Evolutionary conservation across 1,284 basidiomycete genomes (phyloP).

Genomic region (Sporisorium sorghi): DNA sequence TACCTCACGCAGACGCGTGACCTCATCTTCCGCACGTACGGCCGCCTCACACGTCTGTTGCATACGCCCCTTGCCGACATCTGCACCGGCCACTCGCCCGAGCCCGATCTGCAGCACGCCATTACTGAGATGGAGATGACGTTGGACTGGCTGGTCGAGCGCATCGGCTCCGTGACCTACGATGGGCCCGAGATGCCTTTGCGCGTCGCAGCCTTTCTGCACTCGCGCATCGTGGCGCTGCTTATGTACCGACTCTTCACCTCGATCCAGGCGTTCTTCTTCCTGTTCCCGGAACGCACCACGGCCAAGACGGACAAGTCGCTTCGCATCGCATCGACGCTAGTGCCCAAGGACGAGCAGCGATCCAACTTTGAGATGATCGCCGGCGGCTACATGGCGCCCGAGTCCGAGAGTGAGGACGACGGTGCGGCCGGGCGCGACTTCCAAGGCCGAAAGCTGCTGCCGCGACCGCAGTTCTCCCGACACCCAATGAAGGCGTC

Average conservation of each 20-base stretch:
- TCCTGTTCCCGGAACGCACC: slow-evolving; percentile 42
- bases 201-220: slow-evolving; percentile 49
- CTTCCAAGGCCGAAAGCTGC: slow-evolving; percentile 39
- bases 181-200: slow-evolving; percentile 54
- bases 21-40: slow-evolving; percentile 49
- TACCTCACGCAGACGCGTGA: slow-evolving; percentile 47
- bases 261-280: slow-evolving; percentile 51
- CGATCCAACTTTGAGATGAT: slow-evolving; percentile 55
- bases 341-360: slow-evolving; percentile 45
- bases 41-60: slow-evolving; percentile 50
- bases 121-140: slow-evolving; percentile 56
- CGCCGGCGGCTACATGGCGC: slow-evolving; percentile 24
- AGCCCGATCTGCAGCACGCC: slow-evolving; percentile 57
- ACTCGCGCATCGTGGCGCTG: slow-evolving; percentile 44
- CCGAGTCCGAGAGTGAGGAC: slow-evolving; percentile 48
- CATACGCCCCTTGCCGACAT: slow-evolving; percentile 57
- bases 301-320: slow-evolving; percentile 46
- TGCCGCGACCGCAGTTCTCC: slow-evolving; percentile 48
- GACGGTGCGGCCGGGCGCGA: slow-evolving; percentile 35
- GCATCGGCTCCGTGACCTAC: slow-evolving; percentile 41
- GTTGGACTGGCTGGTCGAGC: slow-evolving; percentile 44
- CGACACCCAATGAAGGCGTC: slow-evolving; percentile 52
- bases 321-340: slow-evolving; percentile 47
- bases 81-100: slow-evolving; percentile 46
- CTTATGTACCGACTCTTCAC: slow-evolving; percentile 52